These are phyloP conservation scores for Phyllosticta citriasiana DNA, from an alignment of 2,329 filamentous ascomycete genomes.

Conservation along the genomic window DNA sequence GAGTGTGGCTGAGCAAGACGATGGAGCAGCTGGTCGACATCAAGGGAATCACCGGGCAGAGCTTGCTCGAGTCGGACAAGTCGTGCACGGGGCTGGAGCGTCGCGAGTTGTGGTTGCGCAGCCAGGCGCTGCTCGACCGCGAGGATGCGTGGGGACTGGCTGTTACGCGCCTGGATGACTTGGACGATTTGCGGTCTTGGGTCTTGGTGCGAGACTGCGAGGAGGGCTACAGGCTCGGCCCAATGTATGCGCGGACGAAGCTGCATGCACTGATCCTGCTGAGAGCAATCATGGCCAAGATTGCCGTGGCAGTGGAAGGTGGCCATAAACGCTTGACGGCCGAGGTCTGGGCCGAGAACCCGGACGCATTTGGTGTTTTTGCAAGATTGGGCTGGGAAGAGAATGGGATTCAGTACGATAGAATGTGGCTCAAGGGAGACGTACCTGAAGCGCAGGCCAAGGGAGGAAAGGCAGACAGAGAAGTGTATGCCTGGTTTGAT, in stretches of 20 bases:
- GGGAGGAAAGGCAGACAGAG: slow-evolving; percentile 20
- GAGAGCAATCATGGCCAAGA: slow-evolving; percentile 17
- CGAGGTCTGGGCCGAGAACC: slow-evolving; percentile 26
- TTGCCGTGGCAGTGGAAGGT: slow-evolving; percentile 11
- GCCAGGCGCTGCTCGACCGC: slow-evolving; percentile 19
- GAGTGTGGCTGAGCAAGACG: slow-evolving; percentile 12
- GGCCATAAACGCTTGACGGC: slow-evolving; percentile 17
- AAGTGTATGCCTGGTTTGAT: slow-evolving; percentile 28
- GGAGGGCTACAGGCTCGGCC: slow-evolving; percentile 25
- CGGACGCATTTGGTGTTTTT: slow-evolving; percentile 20
- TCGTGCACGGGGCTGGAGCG: slow-evolving; percentile 25
- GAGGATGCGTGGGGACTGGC: slow-evolving; percentile 21
- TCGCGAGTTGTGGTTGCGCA: slow-evolving; percentile 19
- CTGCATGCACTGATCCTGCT: slow-evolving; percentile 19
- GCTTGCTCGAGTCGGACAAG: slow-evolving; percentile 16
- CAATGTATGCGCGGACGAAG: slow-evolving; percentile 24
- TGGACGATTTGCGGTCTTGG: slow-evolving; percentile 19
- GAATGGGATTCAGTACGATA: slow-evolving; percentile 23
- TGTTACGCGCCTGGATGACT: slow-evolving; percentile 9
- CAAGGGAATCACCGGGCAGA: not conserved
- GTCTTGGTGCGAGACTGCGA: slow-evolving; percentile 23
- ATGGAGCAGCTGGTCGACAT: not conserved
- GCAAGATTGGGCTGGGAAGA: slow-evolving; percentile 23
- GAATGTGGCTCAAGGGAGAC: slow-evolving; percentile 28
- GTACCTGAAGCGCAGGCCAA: slow-evolving; percentile 22